Percentiles rank a stretch among this genome's conserved stretches.
These are phyloP conservation scores for Cylindrotheca closterium DNA, from an alignment of 108 stramenopile genomes.

Conservation along the genomic window DNA sequence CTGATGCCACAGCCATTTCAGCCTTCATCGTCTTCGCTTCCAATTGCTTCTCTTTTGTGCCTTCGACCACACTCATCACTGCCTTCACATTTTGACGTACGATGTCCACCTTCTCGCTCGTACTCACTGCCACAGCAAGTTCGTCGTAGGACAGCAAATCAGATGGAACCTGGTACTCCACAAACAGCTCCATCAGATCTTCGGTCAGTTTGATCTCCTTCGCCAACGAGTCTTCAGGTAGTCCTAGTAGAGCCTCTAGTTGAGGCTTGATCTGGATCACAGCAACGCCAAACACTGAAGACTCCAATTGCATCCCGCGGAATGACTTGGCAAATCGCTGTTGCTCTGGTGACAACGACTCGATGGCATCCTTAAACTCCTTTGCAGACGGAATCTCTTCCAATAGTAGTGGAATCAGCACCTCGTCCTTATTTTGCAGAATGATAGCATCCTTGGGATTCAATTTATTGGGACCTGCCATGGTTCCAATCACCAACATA, in stretches of 20 bases:
- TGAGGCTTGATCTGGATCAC: conserved; percentile 89
- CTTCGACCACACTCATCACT: conserved; percentile 60
- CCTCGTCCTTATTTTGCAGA: conserved; percentile 87
- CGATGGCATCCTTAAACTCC: conserved; percentile 88
- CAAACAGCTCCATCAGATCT: conserved; percentile 78
- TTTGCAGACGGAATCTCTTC: conserved; percentile 85
- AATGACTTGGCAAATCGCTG: conserved; percentile 81
- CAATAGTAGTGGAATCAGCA: conserved; percentile 75
- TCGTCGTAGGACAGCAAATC: conserved; percentile 80
- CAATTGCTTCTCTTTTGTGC: conserved; percentile 47
- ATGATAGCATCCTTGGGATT: conserved; percentile 86
- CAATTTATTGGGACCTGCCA: conserved; percentile 55
- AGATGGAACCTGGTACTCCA: conserved; percentile 87
- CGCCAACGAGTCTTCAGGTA: conserved; percentile 65
- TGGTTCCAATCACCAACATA: conserved; percentile 75
- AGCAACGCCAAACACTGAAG: conserved; percentile 77
- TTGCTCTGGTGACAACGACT: conserved; percentile 84
- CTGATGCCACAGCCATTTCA: conserved; percentile 43
- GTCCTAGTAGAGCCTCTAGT: conserved; percentile 73
- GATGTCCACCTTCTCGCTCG: conserved; percentile 32
- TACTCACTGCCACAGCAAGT: neutral
- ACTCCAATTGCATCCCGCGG: conserved; percentile 81
- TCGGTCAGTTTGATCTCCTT: conserved; percentile 88
- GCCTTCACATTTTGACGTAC: conserved; percentile 62
- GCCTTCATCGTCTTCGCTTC: conserved; percentile 41